These are phyloP conservation scores for Melaleuca quinquenervia DNA, from an alignment of 345 rosid genomes.

Conservation along the genomic window DNA sequence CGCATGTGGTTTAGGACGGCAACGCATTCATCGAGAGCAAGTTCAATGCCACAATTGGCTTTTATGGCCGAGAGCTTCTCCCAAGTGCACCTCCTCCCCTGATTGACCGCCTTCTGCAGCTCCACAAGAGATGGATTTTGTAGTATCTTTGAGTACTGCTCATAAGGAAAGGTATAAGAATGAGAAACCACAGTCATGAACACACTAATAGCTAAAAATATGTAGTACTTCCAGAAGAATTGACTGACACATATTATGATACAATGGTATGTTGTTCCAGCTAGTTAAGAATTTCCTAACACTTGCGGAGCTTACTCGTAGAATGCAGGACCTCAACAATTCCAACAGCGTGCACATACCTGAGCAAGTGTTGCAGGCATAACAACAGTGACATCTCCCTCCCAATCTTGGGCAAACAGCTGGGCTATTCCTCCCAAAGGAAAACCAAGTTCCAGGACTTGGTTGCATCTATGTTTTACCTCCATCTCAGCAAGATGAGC, in stretches of 20 bases:
- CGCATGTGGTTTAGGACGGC: constrained; percentile 93
- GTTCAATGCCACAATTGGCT: constrained; percentile 94
- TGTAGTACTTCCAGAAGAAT: neutral
- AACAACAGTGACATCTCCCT: constrained; percentile 96
- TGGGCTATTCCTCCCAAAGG: constrained; percentile 87
- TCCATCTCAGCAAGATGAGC: constrained; percentile 95
- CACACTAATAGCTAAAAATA: neutral
- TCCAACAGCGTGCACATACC: constrained; percentile 24
- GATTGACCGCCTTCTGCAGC: constrained; percentile 83
- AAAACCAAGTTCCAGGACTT: constrained; percentile 82
- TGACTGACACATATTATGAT: neutral
- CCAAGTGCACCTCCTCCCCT: constrained; percentile 98
- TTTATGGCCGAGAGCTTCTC: constrained; percentile 97
- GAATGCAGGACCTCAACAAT: neutral
- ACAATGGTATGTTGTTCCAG: neutral
- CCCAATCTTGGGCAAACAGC: constrained; percentile 98
- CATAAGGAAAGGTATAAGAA: neutral
- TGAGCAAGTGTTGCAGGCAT: constrained; percentile 96
- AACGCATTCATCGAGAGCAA: constrained; percentile 97
- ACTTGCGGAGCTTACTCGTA: neutral
- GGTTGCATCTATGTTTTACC: constrained; percentile 91
- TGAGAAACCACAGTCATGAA: neutral
- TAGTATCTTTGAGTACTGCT: constrained; percentile 70
- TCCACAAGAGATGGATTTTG: constrained; percentile 73
- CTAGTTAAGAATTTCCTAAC: neutral